These are phyloP conservation scores for Chrysoporthe austroafricana DNA, from an alignment of 2,329 filamentous ascomycete genomes.

Conservation along the genomic window DNA sequence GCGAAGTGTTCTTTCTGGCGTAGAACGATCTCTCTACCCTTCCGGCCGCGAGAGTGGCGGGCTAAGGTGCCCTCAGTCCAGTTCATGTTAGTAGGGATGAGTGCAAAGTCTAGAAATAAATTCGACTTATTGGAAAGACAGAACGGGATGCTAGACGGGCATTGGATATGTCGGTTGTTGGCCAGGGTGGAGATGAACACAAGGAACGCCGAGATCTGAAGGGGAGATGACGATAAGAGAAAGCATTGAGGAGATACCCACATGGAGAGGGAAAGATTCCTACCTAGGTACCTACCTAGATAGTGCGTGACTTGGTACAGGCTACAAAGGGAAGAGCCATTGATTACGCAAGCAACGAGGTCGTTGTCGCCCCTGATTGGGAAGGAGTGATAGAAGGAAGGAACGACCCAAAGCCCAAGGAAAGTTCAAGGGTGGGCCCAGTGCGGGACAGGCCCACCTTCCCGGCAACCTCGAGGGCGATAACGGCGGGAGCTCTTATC, in stretches of 20 bases:
- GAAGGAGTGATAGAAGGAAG: slow-evolving; percentile 3
- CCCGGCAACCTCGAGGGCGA: slow-evolving; percentile 4
- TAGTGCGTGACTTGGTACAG: neutral
- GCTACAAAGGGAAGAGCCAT: neutral
- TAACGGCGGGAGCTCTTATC: slow-evolving; percentile 24
- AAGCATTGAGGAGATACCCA: neutral
- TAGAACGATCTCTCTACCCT: slow-evolving; percentile 40
- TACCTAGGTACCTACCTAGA: neutral
- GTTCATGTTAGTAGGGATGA: slow-evolving; percentile 44
- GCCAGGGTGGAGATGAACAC: neutral
- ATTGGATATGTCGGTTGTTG: neutral
- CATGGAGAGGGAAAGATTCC: neutral
- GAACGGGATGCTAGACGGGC: neutral
- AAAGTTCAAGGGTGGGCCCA: neutral
- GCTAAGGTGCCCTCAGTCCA: slow-evolving; percentile 54
- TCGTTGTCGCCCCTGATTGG: neutral
- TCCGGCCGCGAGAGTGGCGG: slow-evolving; percentile 44
- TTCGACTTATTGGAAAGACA: neutral
- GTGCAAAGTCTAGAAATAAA: neutral
- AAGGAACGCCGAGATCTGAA: neutral
- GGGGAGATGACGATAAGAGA: neutral
- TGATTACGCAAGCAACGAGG: neutral
- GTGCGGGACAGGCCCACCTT: neutral
- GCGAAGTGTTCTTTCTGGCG: slow-evolving; percentile 54
- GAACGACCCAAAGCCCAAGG: neutral